Evolutionary conservation across 495 filamentous ascomycete species (phyloP).

Genomic region (Poronia punctata): DNA sequence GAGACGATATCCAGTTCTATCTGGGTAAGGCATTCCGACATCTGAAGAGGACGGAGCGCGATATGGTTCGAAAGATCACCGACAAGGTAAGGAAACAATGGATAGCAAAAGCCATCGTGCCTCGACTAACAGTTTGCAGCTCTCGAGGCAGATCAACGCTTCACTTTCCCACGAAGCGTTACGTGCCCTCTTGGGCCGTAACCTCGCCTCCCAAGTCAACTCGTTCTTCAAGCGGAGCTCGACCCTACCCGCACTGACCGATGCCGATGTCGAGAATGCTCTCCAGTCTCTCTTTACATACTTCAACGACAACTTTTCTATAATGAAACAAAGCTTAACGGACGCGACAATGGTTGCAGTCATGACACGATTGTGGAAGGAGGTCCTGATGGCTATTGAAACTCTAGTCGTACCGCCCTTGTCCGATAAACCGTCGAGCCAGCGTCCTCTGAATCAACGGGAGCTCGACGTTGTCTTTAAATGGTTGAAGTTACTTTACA

Average conservation of each 20-base stretch:
- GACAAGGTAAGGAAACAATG: slow-evolving; percentile 69
- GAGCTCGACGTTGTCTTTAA: slow-evolving; percentile 93
- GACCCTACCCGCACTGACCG: slow-evolving; percentile 50
- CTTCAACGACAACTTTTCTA: slow-evolving; percentile 98
- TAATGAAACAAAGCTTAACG: slow-evolving; percentile 94
- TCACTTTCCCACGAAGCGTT: slow-evolving; percentile 79
- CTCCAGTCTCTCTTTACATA: slow-evolving; percentile 89
- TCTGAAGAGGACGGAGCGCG: slow-evolving; percentile 87
- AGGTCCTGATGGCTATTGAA: slow-evolving; percentile 88
- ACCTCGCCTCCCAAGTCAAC: slow-evolving; percentile 72
- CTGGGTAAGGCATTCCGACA: slow-evolving; percentile 96
- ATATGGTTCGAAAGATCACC: slow-evolving; percentile 97
- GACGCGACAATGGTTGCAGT: slow-evolving; percentile 90
- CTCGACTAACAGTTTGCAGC: slow-evolving; percentile 41
- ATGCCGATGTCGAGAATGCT: slow-evolving; percentile 69
- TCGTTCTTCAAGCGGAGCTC: slow-evolving; percentile 60
- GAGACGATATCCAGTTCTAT: slow-evolving; percentile 97
- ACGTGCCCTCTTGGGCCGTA: slow-evolving; percentile 63
- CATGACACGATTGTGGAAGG: slow-evolving; percentile 98
- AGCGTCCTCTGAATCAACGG: slow-evolving; percentile 77
- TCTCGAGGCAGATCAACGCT: slow-evolving; percentile 90
- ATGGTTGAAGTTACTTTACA: slow-evolving; percentile 87
- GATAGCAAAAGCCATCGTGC: not conserved
- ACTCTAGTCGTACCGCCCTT: slow-evolving; percentile 85
- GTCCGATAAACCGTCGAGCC: slow-evolving; percentile 88